phyloP scores from a whole-genome alignment of 1,139 yeast genomes.

The Suhomyces yuchorum region DNA sequence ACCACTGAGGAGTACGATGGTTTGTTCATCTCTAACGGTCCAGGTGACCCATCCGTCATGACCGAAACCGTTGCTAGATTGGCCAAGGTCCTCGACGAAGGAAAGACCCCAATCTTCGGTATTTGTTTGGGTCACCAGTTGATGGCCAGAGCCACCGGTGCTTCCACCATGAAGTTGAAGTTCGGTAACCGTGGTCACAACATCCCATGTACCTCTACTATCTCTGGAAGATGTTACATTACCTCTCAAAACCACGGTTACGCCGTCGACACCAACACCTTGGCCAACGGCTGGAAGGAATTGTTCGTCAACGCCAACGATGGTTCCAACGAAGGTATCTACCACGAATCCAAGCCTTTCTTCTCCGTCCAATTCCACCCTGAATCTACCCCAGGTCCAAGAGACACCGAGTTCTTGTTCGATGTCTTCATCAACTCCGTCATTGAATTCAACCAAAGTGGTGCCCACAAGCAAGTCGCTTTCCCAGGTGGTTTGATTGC shows the following conservation, averaged over 20 bases:
- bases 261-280: slow-evolving; percentile 85
- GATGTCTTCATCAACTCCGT: slow-evolving; percentile 90
- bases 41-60: slow-evolving; percentile 97
- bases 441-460: slow-evolving; percentile 56
- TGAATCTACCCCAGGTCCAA: slow-evolving; percentile 98
- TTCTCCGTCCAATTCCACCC: slow-evolving; percentile 99
- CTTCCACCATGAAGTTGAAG: slow-evolving; percentile 85
- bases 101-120: slow-evolving; percentile 87
- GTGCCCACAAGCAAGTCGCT: slow-evolving; percentile 66
- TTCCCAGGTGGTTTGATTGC: slow-evolving; percentile 88
- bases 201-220: slow-evolving; percentile 93
- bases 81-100: slow-evolving; percentile 54
- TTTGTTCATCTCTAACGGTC: slow-evolving; percentile 95
- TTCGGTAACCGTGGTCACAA: slow-evolving; percentile 99
- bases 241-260: slow-evolving; percentile 99
- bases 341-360: slow-evolving; percentile 81
- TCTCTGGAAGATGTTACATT: slow-evolving; percentile 95
- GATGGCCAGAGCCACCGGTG: slow-evolving; percentile 94
- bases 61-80: slow-evolving; percentile 63
- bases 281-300: slow-evolving; percentile 86
- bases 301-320: slow-evolving; percentile 95
- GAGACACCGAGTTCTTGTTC: slow-evolving; percentile 96
- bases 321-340: slow-evolving; percentile 98
- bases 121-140: slow-evolving; percentile 99
- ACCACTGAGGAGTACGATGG: slow-evolving; percentile 84